These are phyloP conservation scores for Vitis rotundifolia DNA, from an alignment of 164 flowering plant species.

Conservation along the genomic window DNA sequence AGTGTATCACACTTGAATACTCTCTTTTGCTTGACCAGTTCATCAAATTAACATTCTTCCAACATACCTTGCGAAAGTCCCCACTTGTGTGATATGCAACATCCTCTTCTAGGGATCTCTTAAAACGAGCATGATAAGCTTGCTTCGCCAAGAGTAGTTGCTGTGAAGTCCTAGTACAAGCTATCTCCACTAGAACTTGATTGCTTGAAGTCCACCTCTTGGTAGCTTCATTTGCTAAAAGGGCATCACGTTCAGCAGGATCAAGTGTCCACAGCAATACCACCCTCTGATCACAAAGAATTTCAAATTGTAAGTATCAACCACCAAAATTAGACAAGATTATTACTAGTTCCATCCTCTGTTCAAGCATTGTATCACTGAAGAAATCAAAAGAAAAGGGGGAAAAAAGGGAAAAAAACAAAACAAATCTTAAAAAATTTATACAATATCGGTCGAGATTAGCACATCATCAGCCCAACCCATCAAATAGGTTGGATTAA, in stretches of 20 bases:
- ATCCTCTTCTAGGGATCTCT: slow-evolving; percentile 86
- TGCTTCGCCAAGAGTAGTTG: slow-evolving; percentile 56
- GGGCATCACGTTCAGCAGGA: slow-evolving; percentile 78
- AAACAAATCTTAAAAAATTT: too few relatives aligned
- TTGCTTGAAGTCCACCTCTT: slow-evolving; percentile 48
- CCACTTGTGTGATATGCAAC: slow-evolving; percentile 69
- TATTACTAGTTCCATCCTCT: neutral
- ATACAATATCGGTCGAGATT: too few relatives aligned
- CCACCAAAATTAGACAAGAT: neutral
- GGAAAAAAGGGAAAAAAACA: too few relatives aligned
- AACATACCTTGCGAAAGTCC: slow-evolving; percentile 67
- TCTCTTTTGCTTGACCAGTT: too few relatives aligned
- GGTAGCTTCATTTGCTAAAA: slow-evolving; percentile 62
- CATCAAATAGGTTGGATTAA: neutral
- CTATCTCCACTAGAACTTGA: slow-evolving; percentile 67
- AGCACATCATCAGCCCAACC: too few relatives aligned
- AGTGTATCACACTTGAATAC: too few relatives aligned
- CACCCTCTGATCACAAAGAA: slow-evolving; percentile 36
- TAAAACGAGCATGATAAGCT: slow-evolving; percentile 68
- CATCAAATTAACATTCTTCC: too few relatives aligned
- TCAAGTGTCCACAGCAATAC: slow-evolving; percentile 65
- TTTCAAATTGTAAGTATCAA: neutral
- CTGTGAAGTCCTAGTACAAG: slow-evolving; percentile 64
- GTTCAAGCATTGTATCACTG: too few relatives aligned
- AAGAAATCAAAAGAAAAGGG: too few relatives aligned